These are phyloP conservation scores for Trypanosoma rangeli DNA, from an alignment of 208 protist species.

Conservation along the genomic window DNA sequence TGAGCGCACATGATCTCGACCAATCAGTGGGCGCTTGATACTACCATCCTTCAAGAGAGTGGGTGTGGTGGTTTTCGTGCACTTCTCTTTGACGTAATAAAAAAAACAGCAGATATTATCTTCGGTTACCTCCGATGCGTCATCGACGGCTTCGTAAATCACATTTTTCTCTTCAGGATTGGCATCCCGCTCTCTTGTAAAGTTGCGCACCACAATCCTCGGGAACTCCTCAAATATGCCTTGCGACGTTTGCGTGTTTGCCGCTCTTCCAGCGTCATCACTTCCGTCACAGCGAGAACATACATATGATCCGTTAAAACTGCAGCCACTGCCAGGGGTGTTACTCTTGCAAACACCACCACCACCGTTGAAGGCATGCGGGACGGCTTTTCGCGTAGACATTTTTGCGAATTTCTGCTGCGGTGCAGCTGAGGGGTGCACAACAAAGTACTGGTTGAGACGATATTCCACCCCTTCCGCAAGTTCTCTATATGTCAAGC, in stretches of 20 bases:
- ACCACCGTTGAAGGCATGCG: not conserved
- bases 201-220: slow-evolving; percentile 19
- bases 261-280: not conserved
- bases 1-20: slow-evolving; percentile 17
- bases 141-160: slow-evolving; percentile 18
- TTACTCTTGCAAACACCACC: not conserved
- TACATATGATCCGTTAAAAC: slow-evolving; percentile 21
- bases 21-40: slow-evolving; percentile 13
- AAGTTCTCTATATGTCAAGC: slow-evolving; percentile 33
- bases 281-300: slow-evolving; percentile 12
- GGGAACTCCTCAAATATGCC: slow-evolving; percentile 7
- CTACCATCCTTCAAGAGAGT: slow-evolving; percentile 3
- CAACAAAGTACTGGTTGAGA: slow-evolving; percentile 43
- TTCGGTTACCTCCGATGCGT: slow-evolving; percentile 15
- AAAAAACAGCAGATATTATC: slow-evolving; percentile 22
- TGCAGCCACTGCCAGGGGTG: slow-evolving; percentile 1
- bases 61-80: not conserved
- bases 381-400: not conserved
- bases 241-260: not conserved
- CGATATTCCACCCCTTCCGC: slow-evolving; percentile 33
- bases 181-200: not conserved
- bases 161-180: not conserved
- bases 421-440: slow-evolving; percentile 19
- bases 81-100: slow-evolving; percentile 2
- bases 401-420: not conserved